Base-by-base conservation (phyloP, 148 eudicot genomes). In the Vaccinium macrocarpon region DNA sequence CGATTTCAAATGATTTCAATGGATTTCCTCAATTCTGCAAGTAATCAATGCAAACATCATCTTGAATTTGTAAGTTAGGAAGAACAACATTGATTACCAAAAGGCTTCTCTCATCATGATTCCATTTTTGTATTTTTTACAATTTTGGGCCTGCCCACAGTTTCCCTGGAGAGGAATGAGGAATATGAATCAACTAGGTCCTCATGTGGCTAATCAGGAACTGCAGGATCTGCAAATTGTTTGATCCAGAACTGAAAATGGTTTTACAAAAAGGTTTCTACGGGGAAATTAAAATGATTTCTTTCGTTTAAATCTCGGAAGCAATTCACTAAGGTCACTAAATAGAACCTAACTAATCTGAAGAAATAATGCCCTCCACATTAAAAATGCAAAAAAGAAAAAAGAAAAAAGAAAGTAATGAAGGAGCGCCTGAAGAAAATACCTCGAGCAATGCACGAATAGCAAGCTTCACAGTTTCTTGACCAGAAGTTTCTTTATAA, bases 371-470 rank as follows among this genome's bases (percentile, higher is more conserved):
- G 25, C 71, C 29, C 23, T 23, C 71, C 23, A 64, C 71, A 64
- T 10, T 19, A 64, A 23, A 64, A 9, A 23, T 10, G 13, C 71
- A 9, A 29, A 23, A 0, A 23, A 12, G 51, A 7, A 81, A 35
- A 53, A 9, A 0, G 0, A 16, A 75, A 35, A 2, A 64, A 23
- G 29, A 64, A 10, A 42, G 46, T 10, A 11, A 18, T 57, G 18
- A 81, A 15, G 82, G n/a, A 46, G 46, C 35, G 2, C n/a, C 53
- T 68, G n/a, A 57, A 78, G 15, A 61, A 51, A 80, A 86, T 90
- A 97, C 99, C 89, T 97, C 98, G 23, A 97, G 98, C 80, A 97
- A 84, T 6, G 99, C 99, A 82, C 99, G 98, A 48, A 97, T 94
- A 35, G 99, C 97, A 84, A 95, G 90, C 87, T 97, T 97, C 15